Evolutionary conservation across 495 filamentous ascomycete genomes (phyloP).

Genomic region (Penicillium roqueforti): DNA sequence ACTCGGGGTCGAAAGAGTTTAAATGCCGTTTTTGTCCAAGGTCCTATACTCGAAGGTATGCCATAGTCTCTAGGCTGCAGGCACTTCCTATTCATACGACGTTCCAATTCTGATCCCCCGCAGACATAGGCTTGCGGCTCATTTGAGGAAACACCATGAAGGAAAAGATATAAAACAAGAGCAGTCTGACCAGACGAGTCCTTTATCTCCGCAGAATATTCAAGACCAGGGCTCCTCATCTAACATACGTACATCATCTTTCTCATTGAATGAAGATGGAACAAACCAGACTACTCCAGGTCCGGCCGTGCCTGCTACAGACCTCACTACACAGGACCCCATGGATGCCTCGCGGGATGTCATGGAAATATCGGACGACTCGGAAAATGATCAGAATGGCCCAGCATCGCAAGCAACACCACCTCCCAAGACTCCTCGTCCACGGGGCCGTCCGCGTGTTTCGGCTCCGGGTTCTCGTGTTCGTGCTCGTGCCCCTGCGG

Average conservation of each 20-base stretch:
- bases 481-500: background rate
- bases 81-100: background rate
- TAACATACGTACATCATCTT: background rate
- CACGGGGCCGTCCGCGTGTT: background rate
- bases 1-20: background rate
- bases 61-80: background rate
- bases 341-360: background rate
- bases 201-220: background rate
- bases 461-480: background rate
- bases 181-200: background rate
- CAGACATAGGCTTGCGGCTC: background rate
- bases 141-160: background rate
- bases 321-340: background rate
- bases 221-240: background rate
- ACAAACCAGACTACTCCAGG: background rate
- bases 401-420: background rate
- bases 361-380: background rate
- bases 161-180: background rate
- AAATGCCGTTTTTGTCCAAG: background rate
- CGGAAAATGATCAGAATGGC: background rate
- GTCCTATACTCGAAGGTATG: constrained; percentile 1
- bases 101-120: background rate
- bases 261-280: background rate
- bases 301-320: too few species aligned
- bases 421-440: background rate